Conservation (phyloP, 371 early-diverging fungal species). For the Apophysomyces variabilis region DNA sequence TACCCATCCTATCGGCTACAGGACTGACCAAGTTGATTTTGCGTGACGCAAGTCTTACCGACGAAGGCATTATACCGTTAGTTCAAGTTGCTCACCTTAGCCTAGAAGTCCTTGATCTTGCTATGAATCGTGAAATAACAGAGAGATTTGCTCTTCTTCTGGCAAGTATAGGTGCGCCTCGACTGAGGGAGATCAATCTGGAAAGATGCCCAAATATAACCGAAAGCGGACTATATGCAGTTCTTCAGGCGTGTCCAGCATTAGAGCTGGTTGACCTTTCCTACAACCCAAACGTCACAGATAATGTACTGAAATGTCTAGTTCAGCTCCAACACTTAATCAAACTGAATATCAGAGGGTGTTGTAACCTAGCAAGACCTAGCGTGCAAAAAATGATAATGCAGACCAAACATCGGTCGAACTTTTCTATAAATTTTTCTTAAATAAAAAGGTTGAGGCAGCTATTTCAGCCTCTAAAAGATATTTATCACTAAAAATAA, state of each 20-base stretch:
- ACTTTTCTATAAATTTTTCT: too few relatives aligned
- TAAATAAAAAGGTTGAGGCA: too few relatives aligned
- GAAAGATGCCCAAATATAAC: background rate
- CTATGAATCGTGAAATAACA: background rate
- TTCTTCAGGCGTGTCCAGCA: background rate
- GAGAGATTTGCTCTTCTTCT: background rate
- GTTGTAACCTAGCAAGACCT: background rate
- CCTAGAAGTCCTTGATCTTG: background rate
- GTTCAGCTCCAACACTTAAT: background rate
- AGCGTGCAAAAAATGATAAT: background rate
- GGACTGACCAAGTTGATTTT: background rate
- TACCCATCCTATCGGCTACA: background rate
- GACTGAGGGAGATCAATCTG: background rate
- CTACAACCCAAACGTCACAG: background rate
- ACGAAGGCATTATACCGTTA: background rate
- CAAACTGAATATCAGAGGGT: background rate
- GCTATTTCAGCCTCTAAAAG: too few relatives aligned
- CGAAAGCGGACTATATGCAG: background rate
- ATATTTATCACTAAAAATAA: too few relatives aligned
- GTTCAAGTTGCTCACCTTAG: background rate
- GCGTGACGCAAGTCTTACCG: background rate
- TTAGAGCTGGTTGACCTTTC: background rate
- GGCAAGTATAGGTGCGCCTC: background rate
- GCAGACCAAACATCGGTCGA: background rate
- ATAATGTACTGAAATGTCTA: background rate